These are phyloP conservation scores for Leccinum truebloodii DNA, from an alignment of 768 basidiomycete genomes.

Conservation along the genomic window DNA sequence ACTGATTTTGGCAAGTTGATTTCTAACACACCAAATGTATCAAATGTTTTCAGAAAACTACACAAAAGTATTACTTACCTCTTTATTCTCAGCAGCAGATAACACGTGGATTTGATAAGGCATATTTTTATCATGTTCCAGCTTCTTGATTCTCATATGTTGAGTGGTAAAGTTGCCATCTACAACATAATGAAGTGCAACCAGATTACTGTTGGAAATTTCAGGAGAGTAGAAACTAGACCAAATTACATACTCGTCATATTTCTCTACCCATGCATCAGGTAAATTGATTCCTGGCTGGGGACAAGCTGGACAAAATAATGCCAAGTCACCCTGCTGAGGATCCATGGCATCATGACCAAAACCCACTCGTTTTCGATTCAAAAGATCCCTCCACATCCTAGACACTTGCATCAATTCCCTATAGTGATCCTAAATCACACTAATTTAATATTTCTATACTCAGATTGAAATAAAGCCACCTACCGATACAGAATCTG, in stretches of 20 bases:
- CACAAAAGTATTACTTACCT: not conserved
- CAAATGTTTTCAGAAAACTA: not conserved
- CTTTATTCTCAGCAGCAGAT: not conserved
- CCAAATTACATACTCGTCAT: not conserved
- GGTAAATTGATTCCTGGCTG: not conserved
- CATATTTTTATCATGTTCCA: not conserved
- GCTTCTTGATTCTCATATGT: not conserved
- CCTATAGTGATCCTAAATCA: not conserved
- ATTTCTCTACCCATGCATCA: not conserved
- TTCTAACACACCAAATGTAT: not conserved
- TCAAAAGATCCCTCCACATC: not conserved
- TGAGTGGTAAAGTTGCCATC: slow-evolving; percentile 1
- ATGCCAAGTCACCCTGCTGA: not conserved
- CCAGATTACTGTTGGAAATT: not conserved
- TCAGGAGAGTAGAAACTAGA: not conserved
- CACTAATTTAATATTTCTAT: not conserved
- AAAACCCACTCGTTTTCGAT: not conserved
- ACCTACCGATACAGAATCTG: not conserved
- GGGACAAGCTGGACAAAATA: not conserved
- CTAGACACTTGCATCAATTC: not conserved
- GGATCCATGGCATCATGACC: not conserved
- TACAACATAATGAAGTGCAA: not conserved
- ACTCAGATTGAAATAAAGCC: not conserved
- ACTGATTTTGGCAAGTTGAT: slow-evolving; percentile 1
- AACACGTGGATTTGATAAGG: not conserved